phyloP scores from a whole-genome alignment of 805 yeast species.

The Saccharomycopsis oosterbeekiorum region DNA sequence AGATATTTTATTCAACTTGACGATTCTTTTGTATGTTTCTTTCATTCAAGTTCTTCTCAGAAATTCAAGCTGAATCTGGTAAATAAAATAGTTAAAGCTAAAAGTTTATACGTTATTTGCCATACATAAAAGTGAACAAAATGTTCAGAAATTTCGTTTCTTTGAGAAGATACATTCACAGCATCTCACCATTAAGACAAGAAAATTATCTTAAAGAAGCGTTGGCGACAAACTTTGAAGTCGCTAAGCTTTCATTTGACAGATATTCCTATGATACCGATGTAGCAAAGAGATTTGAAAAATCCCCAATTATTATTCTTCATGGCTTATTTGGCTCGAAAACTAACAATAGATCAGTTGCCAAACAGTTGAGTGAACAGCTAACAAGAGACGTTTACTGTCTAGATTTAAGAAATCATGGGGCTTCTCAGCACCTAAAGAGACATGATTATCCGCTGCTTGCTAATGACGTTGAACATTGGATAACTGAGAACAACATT shows the following conservation, averaged over 20 bases:
- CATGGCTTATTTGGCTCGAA: constrained; percentile 89
- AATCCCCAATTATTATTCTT: constrained; percentile 59
- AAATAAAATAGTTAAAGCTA: no score
- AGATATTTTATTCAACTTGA: no score
- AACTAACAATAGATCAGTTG: constrained; percentile 73
- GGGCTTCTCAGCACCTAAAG: constrained; percentile 71
- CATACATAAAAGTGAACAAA: not conserved
- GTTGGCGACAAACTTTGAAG: constrained; percentile 29
- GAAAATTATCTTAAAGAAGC: constrained; percentile 6
- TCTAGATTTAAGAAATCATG: constrained; percentile 82
- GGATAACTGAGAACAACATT: constrained; percentile 39
- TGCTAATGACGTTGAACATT: constrained; percentile 77
- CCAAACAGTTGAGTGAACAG: constrained; percentile 40
- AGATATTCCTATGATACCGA: constrained; percentile 27
- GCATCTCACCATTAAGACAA: not conserved
- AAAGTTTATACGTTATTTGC: not conserved
- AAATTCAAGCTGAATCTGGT: no score
- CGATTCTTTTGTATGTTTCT: no score
- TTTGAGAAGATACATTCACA: not conserved
- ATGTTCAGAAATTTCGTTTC: not conserved
- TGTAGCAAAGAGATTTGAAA: constrained; percentile 22
- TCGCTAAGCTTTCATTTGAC: constrained; percentile 50
- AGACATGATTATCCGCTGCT: constrained; percentile 71
- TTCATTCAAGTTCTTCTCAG: no score
- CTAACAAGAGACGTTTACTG: constrained; percentile 53